A percentile compares a stretch with the other conserved stretches of the same genome.
These are phyloP conservation scores for Combretum micranthum DNA, from an alignment of 345 rosid species.

Conservation along the genomic window DNA sequence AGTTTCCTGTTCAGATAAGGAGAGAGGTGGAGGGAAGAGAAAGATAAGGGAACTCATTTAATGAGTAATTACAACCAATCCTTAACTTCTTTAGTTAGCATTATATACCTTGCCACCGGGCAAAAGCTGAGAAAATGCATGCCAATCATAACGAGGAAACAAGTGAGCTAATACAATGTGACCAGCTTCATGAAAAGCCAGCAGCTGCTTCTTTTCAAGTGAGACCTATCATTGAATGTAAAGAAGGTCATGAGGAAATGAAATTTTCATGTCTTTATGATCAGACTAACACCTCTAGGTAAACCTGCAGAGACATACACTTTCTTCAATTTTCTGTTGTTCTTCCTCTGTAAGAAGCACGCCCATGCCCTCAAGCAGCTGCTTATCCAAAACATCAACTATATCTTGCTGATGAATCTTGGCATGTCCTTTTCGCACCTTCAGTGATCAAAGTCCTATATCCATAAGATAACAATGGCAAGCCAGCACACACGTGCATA, in stretches of 20 bases:
- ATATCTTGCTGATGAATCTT: conserved; percentile 80
- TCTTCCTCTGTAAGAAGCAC: conserved; percentile 95
- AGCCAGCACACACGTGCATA: background rate
- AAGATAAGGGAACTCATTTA: background rate
- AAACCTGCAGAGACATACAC: conserved; percentile 36
- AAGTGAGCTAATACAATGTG: conserved; percentile 86
- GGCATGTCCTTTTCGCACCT: conserved; percentile 91
- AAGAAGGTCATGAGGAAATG: conserved; percentile 8
- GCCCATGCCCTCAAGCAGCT: conserved; percentile 98
- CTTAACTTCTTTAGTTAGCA: background rate
- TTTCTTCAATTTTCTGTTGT: conserved; percentile 84
- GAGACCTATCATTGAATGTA: conserved; percentile 46
- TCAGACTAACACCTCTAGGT: background rate
- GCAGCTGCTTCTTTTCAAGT: conserved; percentile 71
- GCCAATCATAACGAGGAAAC: conserved; percentile 97
- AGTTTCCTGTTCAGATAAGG: conserved; percentile 53
- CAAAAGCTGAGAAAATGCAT: conserved; percentile 97
- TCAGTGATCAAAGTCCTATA: conserved; percentile 10
- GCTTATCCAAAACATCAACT: conserved; percentile 87
- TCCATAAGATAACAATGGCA: conserved; percentile 8
- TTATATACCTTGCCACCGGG: conserved; percentile 87
- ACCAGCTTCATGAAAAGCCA: conserved; percentile 98
- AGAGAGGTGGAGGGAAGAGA: background rate
- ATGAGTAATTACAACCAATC: background rate
- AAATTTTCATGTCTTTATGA: background rate